Percentiles rank a stretch among this genome's conserved stretches.
phyloP scores from a whole-genome alignment of 139 green algal species.

The Chlamydomonas applanata region DNA sequence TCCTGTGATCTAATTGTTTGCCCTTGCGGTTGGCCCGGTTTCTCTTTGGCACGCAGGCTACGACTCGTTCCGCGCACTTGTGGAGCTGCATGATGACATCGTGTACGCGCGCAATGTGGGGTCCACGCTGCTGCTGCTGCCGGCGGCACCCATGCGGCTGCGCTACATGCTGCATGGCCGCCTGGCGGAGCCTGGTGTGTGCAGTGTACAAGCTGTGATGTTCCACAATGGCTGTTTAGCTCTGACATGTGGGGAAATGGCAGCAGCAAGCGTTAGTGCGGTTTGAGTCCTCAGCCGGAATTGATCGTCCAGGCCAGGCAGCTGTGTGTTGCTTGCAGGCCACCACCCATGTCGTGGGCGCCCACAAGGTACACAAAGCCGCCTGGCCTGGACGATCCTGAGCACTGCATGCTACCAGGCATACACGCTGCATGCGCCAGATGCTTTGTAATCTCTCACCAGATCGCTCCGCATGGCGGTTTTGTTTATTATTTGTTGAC shows the following conservation, averaged over 20 bases:
- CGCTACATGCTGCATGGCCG: background rate
- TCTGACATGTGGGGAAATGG: too few species aligned
- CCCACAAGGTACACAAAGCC: too few species aligned
- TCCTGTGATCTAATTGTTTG: background rate
- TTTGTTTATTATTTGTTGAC: too few species aligned
- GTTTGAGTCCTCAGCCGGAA: too few species aligned
- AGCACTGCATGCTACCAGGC: too few species aligned
- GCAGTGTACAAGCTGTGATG: background rate
- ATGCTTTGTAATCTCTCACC: too few species aligned
- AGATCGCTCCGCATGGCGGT: too few species aligned
- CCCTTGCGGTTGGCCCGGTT: background rate
- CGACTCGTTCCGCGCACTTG: background rate
- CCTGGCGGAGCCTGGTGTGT: background rate
- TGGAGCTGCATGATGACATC: slow-evolving; percentile 10
- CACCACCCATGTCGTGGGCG: background rate
- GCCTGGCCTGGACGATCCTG: too few species aligned
- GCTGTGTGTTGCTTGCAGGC: background rate
- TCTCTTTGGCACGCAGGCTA: background rate
- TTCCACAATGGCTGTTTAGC: too few species aligned
- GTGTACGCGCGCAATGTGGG: background rate
- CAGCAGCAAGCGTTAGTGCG: too few species aligned
- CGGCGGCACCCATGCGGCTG: background rate
- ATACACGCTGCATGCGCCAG: too few species aligned
- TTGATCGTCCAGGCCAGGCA: background rate
- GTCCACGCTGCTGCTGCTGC: slow-evolving; percentile 9